Evolutionary conservation across 1,284 basidiomycete species (phyloP), one percentile per base, ranked within the genome.

Genomic region (Ganoderma resinaceum): DNA sequence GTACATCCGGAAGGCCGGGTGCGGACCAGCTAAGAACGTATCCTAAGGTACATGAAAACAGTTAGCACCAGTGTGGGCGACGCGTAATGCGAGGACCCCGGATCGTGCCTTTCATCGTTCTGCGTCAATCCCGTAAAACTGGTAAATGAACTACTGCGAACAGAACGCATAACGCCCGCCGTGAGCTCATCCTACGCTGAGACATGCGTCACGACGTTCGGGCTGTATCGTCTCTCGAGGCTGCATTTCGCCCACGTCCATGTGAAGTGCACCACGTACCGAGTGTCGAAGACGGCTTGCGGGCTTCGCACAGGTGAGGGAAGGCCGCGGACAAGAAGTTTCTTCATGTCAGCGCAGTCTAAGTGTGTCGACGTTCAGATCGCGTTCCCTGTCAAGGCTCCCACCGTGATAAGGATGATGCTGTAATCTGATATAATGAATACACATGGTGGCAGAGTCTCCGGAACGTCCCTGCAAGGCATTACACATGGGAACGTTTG

Each of bases 261-360:
- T 70, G 70, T 67, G 70, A 72, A 72, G 70, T 57, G 52, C 63
- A 65, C 55, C 64, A 69, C 70, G 68, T 61, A 69, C 66, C 68
- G 62, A 66, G 49, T 29, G 61, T 68, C 66, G 64, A 72, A 33
- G n/a, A 29, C 23, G 12, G 37, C 23, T 37, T 40, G 37, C 58
- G 58, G 55, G 14, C 18, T 62, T 66, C 66, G 66, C 61, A 62
- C 66, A 62, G 31, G 38, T 58, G 61, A 58, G 61, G 66, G 66
- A 66, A 66, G 53, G 40, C 66, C 66, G 66, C 66, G 66, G 66
- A 66, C 66, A 53, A 65, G 65, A 67, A 46, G 43, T 57, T 40
- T 60, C 60, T 66, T 65, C 60, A 37, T 64, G 26, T 60, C 37
- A 37, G 63, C 64, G 61, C 68, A 72, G 69, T 69, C 66, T 66